phyloP scores from a whole-genome alignment of 2,329 filamentous ascomycete genomes.

The Scolecobasidium constrictum region DNA sequence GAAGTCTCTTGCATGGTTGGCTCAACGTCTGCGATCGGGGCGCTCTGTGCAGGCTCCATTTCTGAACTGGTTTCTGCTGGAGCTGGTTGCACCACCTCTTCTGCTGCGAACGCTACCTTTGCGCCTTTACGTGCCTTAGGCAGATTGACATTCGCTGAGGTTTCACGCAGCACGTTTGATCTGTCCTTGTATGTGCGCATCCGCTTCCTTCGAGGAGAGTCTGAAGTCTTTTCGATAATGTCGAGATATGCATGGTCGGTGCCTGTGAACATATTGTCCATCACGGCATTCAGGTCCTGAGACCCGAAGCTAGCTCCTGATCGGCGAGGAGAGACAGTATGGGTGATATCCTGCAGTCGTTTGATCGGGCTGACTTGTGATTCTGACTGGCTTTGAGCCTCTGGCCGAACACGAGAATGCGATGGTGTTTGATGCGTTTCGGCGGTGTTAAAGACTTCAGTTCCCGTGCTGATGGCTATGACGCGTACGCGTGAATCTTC shows the following conservation, averaged over 20 bases:
- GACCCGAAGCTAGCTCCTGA: conserved; percentile 13
- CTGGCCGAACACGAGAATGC: conserved; percentile 22
- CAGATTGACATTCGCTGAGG: conserved; percentile 8
- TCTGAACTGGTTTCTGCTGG: too few species aligned
- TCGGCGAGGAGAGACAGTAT: neutral
- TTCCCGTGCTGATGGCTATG: conserved; percentile 16
- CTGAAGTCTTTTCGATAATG: conserved; percentile 16
- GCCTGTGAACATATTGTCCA: conserved; percentile 24
- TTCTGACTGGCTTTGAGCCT: neutral
- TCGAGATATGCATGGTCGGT: conserved; percentile 25
- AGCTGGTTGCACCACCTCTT: too few species aligned
- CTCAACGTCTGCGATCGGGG: too few species aligned
- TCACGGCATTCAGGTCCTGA: conserved; percentile 18
- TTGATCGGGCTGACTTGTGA: neutral
- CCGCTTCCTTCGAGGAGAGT: conserved; percentile 2
- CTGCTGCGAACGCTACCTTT: too few species aligned
- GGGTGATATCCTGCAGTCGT: neutral
- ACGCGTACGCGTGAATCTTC: too few species aligned
- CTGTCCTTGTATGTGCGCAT: neutral
- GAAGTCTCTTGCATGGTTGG: too few species aligned
- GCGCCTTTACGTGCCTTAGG: too few species aligned
- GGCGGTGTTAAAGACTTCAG: conserved; percentile 22
- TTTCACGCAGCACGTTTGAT: conserved; percentile 10
- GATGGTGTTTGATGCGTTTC: conserved; percentile 27
- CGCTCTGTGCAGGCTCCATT: too few species aligned